Base-by-base conservation (phyloP, 805 yeast genomes). In the Saccharomycopsis sp. region DNA sequence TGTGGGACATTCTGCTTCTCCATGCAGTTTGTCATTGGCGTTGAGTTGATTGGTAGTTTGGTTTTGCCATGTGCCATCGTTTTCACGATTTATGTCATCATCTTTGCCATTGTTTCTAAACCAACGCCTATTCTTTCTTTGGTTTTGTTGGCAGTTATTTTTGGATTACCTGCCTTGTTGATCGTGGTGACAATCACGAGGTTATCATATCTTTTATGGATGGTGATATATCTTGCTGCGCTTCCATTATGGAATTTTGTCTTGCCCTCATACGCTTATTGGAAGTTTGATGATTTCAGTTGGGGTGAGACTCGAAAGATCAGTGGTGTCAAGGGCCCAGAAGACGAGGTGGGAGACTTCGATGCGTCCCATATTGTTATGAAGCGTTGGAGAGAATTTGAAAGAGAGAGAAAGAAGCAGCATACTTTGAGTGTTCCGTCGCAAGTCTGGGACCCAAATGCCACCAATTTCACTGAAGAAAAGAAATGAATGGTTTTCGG, bases 261-360 rank as follows among this genome's bases (percentile, higher is more conserved):
- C 3, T 76, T 91, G 52, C 97, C 97, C 1, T 67, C 83, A 12
- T 90, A 91, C 71, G 87, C 97, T 0, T 91, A 78, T 70, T 91
- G 97, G 97, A 90, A 90, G 67, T 90, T 91, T 72, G 97, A 91
- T 71, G 97, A 91, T 69, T 91, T 91, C 72, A 83, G 91, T 69
- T 91, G 97, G 97, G 97, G 97, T 68, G 96, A 89, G 60, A 91
- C 97, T 1, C 79, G 97, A 75, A 79, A 84, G n/a, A 82, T 90
- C 53, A 79, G 80, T 24, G 86, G 83, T 21, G 90, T 82, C 9
- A 82, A 79, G 21, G 82, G 76, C 16, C 94, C 89, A 68, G 87
- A 82, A 51, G 87, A 77, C 23, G 77, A 64, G 21, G 87, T 81
- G 50, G 98, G 97, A 64, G 85, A 84, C 61, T 94, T 92, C 69